Conservation (phyloP, 2,329 filamentous ascomycete genomes). For the Scedosporium aurantiacum region DNA sequence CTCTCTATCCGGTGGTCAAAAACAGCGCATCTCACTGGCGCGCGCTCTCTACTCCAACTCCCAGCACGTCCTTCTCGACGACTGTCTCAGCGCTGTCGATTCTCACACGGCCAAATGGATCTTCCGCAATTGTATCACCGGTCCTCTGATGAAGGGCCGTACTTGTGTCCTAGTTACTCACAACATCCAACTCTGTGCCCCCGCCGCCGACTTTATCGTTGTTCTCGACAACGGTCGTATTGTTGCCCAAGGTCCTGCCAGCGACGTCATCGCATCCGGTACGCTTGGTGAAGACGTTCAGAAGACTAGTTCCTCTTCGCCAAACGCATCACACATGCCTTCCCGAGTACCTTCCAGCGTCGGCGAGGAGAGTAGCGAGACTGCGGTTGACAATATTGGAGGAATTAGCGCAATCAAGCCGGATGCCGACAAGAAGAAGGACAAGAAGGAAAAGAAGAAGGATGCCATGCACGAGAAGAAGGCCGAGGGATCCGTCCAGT, state of each 20-base stretch:
- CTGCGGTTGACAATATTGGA: slow-evolving; percentile 39
- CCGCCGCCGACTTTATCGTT: slow-evolving; percentile 69
- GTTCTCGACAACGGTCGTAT: slow-evolving; percentile 81
- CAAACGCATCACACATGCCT: slow-evolving; percentile 57
- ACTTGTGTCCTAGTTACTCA: slow-evolving; percentile 95
- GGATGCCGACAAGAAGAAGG: slow-evolving; percentile 33
- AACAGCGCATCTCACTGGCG: slow-evolving; percentile 94
- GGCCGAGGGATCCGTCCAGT: slow-evolving; percentile 76
- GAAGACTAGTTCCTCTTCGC: slow-evolving; percentile 60
- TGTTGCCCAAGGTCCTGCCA: slow-evolving; percentile 61
- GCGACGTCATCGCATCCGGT: slow-evolving; percentile 74
- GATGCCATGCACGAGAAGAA: slow-evolving; percentile 63
- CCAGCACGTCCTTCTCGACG: slow-evolving; percentile 80
- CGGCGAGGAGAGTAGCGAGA: slow-evolving; percentile 49
- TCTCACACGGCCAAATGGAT: slow-evolving; percentile 98
- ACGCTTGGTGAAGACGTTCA: slow-evolving; percentile 77
- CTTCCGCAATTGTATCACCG: slow-evolving; percentile 83
- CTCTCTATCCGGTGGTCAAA: slow-evolving; percentile 90
- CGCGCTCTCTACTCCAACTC: slow-evolving; percentile 94
- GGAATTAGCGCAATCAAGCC: slow-evolving; percentile 35
- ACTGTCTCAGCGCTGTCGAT: slow-evolving; percentile 92
- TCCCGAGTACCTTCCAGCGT: slow-evolving; percentile 71
- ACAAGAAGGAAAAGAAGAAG: slow-evolving; percentile 32
- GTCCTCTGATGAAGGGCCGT: slow-evolving; percentile 74
- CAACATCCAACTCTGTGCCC: slow-evolving; percentile 80